Percentiles rank a stretch among this genome's conserved stretches.
Evolutionary conservation across 2,329 filamentous ascomycete species (phyloP).

Genomic region (Hypoxylon rubiginosum): DNA sequence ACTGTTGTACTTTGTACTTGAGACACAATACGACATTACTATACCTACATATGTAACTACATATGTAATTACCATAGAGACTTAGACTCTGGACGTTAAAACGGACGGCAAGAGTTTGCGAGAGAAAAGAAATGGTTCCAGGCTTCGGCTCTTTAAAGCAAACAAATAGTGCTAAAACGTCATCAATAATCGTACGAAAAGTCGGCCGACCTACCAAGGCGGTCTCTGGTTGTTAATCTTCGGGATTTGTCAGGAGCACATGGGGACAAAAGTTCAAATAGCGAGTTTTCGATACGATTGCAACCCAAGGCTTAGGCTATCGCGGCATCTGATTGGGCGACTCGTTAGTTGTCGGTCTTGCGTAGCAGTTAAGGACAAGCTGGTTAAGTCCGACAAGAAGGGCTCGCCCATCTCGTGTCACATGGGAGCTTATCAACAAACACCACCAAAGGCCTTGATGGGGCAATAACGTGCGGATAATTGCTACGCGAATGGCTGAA

Average conservation of each 20-base stretch:
- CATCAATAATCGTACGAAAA: constrained; percentile 37
- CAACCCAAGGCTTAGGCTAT: constrained; percentile 26
- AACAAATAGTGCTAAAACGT: constrained; percentile 30
- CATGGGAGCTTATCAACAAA: constrained; percentile 38
- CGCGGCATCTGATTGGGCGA: constrained; percentile 23
- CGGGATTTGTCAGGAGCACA: constrained; percentile 38
- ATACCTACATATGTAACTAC: no score
- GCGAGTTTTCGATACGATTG: constrained; percentile 36
- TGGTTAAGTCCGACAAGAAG: constrained; percentile 30
- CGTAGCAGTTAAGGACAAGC: constrained; percentile 22
- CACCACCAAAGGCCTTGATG: constrained; percentile 22
- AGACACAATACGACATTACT: constrained; percentile 8
- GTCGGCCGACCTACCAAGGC: constrained; percentile 26
- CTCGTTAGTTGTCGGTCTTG: constrained; percentile 10
- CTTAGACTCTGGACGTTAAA: background rate
- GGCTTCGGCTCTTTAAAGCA: constrained; percentile 16
- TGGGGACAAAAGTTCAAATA: constrained; percentile 33
- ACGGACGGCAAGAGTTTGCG: constrained; percentile 36
- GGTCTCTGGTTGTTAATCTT: constrained; percentile 34
- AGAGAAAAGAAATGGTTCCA: constrained; percentile 16
- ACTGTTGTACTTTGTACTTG: background rate
- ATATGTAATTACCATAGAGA: background rate
- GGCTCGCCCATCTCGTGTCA: constrained; percentile 32
- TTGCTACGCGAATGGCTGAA: constrained; percentile 21
- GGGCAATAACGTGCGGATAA: constrained; percentile 42